A percentile compares a stretch with the other conserved stretches of the same genome.
These are phyloP conservation scores for Aspergillus asperescens DNA, from an alignment of 495 filamentous ascomycete species.

Conservation along the genomic window DNA sequence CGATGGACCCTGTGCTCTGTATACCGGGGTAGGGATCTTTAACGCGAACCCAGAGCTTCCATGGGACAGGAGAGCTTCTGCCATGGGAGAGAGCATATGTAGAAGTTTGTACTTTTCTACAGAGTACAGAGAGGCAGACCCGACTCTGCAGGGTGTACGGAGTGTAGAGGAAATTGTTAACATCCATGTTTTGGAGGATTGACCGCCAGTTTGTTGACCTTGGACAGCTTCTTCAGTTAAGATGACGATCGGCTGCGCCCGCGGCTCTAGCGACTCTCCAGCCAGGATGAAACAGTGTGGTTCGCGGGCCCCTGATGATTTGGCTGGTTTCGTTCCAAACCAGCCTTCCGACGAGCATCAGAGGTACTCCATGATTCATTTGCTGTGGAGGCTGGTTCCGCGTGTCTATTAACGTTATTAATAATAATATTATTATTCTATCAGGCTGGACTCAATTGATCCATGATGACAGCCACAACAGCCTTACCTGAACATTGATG, in stretches of 20 bases:
- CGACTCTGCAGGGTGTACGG: too few species aligned
- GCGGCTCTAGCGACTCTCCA: slow-evolving; percentile 15
- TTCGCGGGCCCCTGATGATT: slow-evolving; percentile 17
- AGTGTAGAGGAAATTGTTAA: neutral
- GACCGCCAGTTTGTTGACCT: neutral
- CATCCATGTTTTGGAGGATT: neutral
- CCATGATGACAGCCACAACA: too few species aligned
- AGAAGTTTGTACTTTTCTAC: neutral
- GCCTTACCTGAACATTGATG: neutral
- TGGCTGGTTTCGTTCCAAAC: slow-evolving; percentile 4
- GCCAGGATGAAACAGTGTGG: slow-evolving; percentile 20
- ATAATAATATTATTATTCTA: neutral
- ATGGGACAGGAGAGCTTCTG: neutral
- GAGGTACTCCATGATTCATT: too few species aligned
- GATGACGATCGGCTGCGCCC: slow-evolving; percentile 20
- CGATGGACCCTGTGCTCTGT: too few species aligned
- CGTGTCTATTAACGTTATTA: neutral
- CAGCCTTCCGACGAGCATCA: neutral
- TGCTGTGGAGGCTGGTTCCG: neutral
- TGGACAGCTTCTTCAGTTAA: slow-evolving; percentile 1
- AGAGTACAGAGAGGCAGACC: too few species aligned
- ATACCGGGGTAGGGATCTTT: too few species aligned
- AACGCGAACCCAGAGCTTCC: neutral
- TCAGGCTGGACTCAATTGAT: neutral
- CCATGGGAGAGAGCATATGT: neutral